Evolutionary conservation across 2,329 filamentous ascomycete species (phyloP).

Genomic region (Aspergillus flavus): DNA sequence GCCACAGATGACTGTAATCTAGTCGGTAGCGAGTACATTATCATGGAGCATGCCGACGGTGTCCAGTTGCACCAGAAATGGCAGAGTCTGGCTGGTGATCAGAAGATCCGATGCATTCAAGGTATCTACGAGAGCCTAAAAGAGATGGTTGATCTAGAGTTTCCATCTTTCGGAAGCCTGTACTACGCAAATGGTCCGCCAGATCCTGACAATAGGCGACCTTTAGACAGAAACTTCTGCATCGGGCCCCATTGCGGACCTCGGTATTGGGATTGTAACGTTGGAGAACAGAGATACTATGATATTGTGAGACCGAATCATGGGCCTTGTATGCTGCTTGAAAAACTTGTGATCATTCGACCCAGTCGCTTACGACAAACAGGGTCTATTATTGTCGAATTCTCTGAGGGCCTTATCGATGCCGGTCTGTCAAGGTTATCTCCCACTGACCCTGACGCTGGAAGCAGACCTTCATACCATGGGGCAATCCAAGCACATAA

Average conservation of each 20-base stretch:
- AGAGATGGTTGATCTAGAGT: slow-evolving; percentile 25
- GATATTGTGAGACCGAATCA: slow-evolving; percentile 34
- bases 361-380: not conserved
- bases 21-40: slow-evolving; percentile 44
- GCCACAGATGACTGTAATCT: slow-evolving; percentile 25
- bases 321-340: slow-evolving; percentile 40
- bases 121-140: slow-evolving; percentile 12
- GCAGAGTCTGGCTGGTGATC: slow-evolving; percentile 31
- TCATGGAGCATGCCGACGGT: slow-evolving; percentile 42
- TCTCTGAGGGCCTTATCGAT: slow-evolving; percentile 43
- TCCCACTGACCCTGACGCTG: slow-evolving; percentile 16
- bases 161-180: slow-evolving; percentile 40
- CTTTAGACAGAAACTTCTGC: slow-evolving; percentile 31
- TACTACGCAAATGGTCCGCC: slow-evolving; percentile 33
- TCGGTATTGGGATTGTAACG: slow-evolving; percentile 28
- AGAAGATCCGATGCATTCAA: slow-evolving; percentile 30
- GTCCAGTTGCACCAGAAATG: slow-evolving; percentile 36
- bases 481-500: slow-evolving; percentile 37
- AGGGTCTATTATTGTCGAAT: slow-evolving; percentile 40
- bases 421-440: slow-evolving; percentile 41
- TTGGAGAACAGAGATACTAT: slow-evolving; percentile 33
- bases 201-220: slow-evolving; percentile 14
- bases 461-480: slow-evolving; percentile 35
- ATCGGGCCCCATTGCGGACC: slow-evolving; percentile 34
- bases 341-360: too few relatives aligned